A percentile compares a stretch with the other conserved stretches of the same genome.
Evolutionary conservation across 2,329 filamentous ascomycete species (phyloP).

Genomic region (Fusarium haematococcum): DNA sequence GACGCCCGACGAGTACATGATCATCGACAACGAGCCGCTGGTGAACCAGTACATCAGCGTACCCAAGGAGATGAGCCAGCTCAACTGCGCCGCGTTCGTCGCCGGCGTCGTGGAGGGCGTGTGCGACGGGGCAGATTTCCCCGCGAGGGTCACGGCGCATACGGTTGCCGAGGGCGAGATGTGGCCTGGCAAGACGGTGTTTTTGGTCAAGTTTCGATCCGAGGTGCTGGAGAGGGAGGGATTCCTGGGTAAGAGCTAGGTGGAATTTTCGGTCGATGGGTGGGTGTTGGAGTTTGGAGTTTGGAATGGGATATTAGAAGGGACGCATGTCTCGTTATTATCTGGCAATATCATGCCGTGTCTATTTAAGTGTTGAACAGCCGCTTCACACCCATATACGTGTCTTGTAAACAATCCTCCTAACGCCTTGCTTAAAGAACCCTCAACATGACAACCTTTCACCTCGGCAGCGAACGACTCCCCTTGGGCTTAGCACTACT

Average conservation of each 20-base stretch:
- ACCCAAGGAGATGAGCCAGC: constrained; percentile 93
- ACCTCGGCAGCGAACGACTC: constrained; percentile 34
- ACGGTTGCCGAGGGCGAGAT: constrained; percentile 80
- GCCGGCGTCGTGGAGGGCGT: constrained; percentile 96
- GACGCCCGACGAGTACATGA: constrained; percentile 97
- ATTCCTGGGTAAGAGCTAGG: constrained; percentile 73
- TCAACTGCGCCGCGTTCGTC: constrained; percentile 96
- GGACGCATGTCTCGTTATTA: constrained; percentile 8
- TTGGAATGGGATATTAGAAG: constrained; percentile 13
- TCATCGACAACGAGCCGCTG: constrained; percentile 96
- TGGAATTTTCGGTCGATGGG: neutral
- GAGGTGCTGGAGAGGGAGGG: constrained; percentile 93
- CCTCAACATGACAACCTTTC: neutral
- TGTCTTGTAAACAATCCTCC: neutral
- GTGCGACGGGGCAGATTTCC: constrained; percentile 92
- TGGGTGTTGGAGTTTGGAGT: constrained; percentile 35
- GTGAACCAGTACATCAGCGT: constrained; percentile 95
- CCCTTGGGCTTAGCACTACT: constrained; percentile 38
- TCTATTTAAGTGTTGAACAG: neutral
- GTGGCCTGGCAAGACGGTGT: constrained; percentile 97
- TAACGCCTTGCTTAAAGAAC: constrained; percentile 28
- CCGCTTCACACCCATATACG: neutral
- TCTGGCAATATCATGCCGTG: constrained; percentile 22
- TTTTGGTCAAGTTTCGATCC: constrained; percentile 91
- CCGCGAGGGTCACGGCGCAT: constrained; percentile 90